Conservation (phyloP, 768 basidiomycete species). For the Udeniomyces megalosporus region DNA sequence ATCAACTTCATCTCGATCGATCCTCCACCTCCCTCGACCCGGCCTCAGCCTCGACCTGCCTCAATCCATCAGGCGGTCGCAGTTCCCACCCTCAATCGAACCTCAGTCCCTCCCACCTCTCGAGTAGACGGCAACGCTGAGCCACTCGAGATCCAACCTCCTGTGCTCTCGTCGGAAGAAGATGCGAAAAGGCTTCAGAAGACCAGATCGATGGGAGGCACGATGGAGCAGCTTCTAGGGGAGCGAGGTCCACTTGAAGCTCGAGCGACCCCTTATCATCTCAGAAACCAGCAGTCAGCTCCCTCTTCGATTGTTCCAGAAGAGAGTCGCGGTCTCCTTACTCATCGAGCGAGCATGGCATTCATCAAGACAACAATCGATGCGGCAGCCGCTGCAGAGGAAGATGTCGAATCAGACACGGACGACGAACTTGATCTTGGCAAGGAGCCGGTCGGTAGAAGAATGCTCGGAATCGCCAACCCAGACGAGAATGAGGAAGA, state of each 20-base stretch:
- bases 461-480: not conserved
- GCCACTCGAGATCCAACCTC: no score
- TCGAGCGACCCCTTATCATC: no score
- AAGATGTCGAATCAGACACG: not conserved
- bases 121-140: no score
- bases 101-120: no score
- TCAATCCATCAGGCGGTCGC: not conserved
- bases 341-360: conserved; percentile 9
- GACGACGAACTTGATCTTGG: not conserved
- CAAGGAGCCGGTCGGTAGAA: not conserved
- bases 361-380: conserved; percentile 11
- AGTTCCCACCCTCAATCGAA: not conserved
- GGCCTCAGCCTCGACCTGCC: not conserved
- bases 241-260: no score
- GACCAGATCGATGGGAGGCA: conserved; percentile 9
- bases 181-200: not conserved
- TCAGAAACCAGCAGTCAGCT: no score
- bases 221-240: no score
- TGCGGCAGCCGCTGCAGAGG: conserved; percentile 3
- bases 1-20: conserved; percentile 76
- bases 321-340: not conserved
- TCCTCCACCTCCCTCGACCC: conserved; percentile 38
- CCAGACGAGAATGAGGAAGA: not conserved
- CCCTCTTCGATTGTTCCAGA: not conserved
- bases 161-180: not conserved